phyloP scores from a whole-genome alignment of 495 filamentous ascomycete species.

The Tuber microsphaerosporum region DNA sequence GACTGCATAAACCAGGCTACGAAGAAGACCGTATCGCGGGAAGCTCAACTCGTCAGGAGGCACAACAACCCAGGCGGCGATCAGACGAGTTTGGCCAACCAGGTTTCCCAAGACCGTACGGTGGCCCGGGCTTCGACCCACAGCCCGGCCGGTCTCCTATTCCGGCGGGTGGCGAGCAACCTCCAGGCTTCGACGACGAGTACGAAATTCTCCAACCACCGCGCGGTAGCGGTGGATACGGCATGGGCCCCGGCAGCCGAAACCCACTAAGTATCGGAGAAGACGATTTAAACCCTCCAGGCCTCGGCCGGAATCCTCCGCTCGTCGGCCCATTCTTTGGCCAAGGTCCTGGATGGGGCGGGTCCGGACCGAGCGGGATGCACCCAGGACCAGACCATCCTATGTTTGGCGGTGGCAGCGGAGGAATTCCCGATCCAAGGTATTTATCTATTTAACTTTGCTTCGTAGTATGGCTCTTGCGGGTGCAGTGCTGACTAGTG shows the following conservation, averaged over 20 bases:
- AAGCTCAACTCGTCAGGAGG: slow-evolving; percentile 23
- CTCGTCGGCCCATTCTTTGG: slow-evolving; percentile 57
- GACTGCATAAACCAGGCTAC: slow-evolving; percentile 68
- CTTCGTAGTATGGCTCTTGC: neutral
- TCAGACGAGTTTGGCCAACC: slow-evolving; percentile 49
- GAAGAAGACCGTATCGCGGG: slow-evolving; percentile 48
- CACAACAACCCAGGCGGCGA: slow-evolving; percentile 28
- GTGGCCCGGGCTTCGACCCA: slow-evolving; percentile 34
- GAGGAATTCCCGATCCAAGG: slow-evolving; percentile 54
- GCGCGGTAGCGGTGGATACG: slow-evolving; percentile 49
- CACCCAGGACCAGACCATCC: slow-evolving; percentile 93
- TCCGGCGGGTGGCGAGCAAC: slow-evolving; percentile 70
- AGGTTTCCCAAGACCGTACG: slow-evolving; percentile 43
- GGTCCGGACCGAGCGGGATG: slow-evolving; percentile 63
- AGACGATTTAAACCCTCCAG: slow-evolving; percentile 78
- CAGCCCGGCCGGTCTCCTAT: slow-evolving; percentile 51
- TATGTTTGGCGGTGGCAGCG: slow-evolving; percentile 62
- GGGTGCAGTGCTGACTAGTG: slow-evolving; percentile 25
- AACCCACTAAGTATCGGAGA: slow-evolving; percentile 64
- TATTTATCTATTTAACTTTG: slow-evolving; percentile 24
- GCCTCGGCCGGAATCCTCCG: slow-evolving; percentile 78
- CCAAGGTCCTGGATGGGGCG: slow-evolving; percentile 46
- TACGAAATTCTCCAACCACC: slow-evolving; percentile 70
- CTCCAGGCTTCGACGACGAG: slow-evolving; percentile 90
- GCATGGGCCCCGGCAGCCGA: slow-evolving; percentile 47